phyloP scores from a whole-genome alignment of 805 yeast genomes.

The Yamadazyma ubonensis region DNA sequence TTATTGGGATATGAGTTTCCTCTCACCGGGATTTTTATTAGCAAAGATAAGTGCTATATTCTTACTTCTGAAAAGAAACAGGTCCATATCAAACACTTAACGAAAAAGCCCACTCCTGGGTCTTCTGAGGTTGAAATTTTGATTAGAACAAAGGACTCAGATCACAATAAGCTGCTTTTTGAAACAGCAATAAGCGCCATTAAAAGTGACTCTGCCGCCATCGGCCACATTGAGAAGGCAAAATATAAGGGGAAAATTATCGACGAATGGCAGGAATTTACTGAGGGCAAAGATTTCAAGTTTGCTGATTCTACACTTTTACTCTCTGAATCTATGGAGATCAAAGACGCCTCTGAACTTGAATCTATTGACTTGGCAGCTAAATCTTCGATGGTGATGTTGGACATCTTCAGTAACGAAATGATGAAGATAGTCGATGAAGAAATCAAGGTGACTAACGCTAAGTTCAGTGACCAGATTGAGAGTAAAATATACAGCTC shows the following conservation, averaged over 20 bases:
- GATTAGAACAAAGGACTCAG: conserved; percentile 79
- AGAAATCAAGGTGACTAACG: conserved; percentile 72
- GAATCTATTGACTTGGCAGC: conserved; percentile 66
- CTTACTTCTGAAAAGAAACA: conserved; percentile 85
- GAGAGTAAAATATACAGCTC: conserved; percentile 78
- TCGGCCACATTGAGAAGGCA: conserved; percentile 74
- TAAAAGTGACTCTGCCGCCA: conserved; percentile 35
- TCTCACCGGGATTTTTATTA: conserved; percentile 74
- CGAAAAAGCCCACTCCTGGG: conserved; percentile 37
- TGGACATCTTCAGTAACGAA: conserved; percentile 81
- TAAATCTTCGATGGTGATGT: conserved; percentile 71
- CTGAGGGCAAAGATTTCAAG: conserved; percentile 29
- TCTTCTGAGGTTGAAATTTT: conserved; percentile 53
- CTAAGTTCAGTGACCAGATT: conserved; percentile 68
- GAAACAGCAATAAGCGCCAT: conserved; percentile 52
- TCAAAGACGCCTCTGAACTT: conserved; percentile 79
- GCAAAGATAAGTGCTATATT: conserved; percentile 57
- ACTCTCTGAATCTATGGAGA: conserved; percentile 58
- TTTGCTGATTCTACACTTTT: conserved; percentile 50
- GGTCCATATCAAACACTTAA: conserved; percentile 65
- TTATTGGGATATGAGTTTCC: conserved; percentile 92
- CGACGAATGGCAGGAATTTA: conserved; percentile 66
- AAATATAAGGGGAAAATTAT: conserved; percentile 80
- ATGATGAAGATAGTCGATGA: conserved; percentile 87
- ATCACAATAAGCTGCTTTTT: conserved; percentile 68